Conservation (phyloP, 1,139 yeast species). For the Pichia sp. region DNA sequence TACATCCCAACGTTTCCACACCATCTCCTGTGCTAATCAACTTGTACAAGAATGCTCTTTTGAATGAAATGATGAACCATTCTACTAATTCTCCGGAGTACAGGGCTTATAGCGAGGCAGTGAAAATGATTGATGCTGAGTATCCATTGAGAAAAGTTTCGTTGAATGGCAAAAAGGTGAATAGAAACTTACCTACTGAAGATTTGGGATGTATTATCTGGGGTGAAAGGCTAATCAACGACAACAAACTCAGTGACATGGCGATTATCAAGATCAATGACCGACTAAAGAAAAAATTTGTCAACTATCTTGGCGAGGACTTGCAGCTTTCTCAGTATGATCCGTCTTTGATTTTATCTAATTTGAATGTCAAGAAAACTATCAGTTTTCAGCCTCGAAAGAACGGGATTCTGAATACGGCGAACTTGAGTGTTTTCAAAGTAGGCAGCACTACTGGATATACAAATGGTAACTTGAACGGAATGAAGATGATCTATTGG, state of each 20-base stretch:
- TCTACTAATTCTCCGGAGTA: slow-evolving; percentile 48
- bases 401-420: slow-evolving; percentile 29
- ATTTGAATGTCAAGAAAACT: slow-evolving; percentile 56
- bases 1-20: slow-evolving; percentile 66
- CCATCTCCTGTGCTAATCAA: slow-evolving; percentile 80
- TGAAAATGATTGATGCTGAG: slow-evolving; percentile 49
- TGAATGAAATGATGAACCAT: slow-evolving; percentile 58
- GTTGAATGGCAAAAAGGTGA: slow-evolving; percentile 34
- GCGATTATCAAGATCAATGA: slow-evolving; percentile 71
- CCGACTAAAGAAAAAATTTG: slow-evolving; percentile 40
- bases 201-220: slow-evolving; percentile 83
- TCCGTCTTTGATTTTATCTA: slow-evolving; percentile 78
- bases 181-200: slow-evolving; percentile 46
- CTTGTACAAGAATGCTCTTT: slow-evolving; percentile 65
- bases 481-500: slow-evolving; percentile 86
- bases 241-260: slow-evolving; percentile 60
- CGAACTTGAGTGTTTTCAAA: slow-evolving; percentile 79
- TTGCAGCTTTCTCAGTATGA: slow-evolving; percentile 68
- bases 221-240: slow-evolving; percentile 80
- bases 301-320: slow-evolving; percentile 78
- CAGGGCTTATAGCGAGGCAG: slow-evolving; percentile 60
- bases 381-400: slow-evolving; percentile 32
- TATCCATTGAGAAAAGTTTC: slow-evolving; percentile 46
- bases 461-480: slow-evolving; percentile 74
- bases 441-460: slow-evolving; percentile 85